Evolutionary conservation across 768 basidiomycete species (phyloP).

Genomic region (Pleurotus sapidus): DNA sequence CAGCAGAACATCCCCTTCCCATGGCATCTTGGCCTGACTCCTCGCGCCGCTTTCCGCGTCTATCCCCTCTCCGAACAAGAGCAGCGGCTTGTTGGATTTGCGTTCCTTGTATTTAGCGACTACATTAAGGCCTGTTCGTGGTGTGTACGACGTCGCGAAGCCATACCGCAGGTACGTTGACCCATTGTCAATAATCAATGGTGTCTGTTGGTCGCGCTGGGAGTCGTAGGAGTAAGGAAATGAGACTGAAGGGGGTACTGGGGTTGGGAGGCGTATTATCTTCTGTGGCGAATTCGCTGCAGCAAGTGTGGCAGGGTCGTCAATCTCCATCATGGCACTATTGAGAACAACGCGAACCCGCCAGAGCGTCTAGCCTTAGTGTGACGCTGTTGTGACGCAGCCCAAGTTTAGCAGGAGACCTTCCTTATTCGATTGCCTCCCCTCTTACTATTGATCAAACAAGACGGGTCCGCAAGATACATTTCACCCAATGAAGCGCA

Average conservation of each 20-base stretch:
- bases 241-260: slow-evolving; percentile 28
- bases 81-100: slow-evolving; percentile 73
- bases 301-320: neutral
- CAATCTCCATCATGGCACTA: neutral
- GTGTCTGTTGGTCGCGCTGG: slow-evolving; percentile 49
- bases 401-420: neutral
- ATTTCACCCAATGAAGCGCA: too few relatives aligned
- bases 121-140: slow-evolving; percentile 65
- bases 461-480: neutral
- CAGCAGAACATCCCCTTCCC: slow-evolving; percentile 91
- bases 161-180: slow-evolving; percentile 82
- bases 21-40: slow-evolving; percentile 75
- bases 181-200: slow-evolving; percentile 89
- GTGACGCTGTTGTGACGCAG: neutral
- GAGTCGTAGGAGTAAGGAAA: slow-evolving; percentile 45
- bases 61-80: slow-evolving; percentile 86
- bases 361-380: neutral
- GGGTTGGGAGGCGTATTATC: slow-evolving; percentile 18
- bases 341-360: neutral
- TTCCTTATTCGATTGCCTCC: neutral
- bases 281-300: neutral
- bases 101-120: slow-evolving; percentile 90
- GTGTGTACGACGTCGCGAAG: slow-evolving; percentile 60
- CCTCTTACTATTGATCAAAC: neutral
- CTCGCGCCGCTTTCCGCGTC: slow-evolving; percentile 85